Evolutionary conservation across 306 rosid species (phyloP).

Genomic region (Sicyos baderoa): DNA sequence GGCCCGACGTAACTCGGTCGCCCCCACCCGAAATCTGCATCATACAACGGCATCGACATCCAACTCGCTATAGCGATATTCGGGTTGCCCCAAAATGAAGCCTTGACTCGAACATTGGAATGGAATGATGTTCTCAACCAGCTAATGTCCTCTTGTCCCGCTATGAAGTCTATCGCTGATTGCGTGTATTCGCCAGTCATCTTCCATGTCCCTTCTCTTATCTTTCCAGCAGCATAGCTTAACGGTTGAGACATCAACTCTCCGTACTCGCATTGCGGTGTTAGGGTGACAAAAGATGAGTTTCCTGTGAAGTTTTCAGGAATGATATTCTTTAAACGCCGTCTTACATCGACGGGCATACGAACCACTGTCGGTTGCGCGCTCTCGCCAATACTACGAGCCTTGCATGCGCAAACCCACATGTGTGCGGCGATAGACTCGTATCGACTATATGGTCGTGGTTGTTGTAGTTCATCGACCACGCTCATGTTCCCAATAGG

Average conservation of each 20-base stretch:
- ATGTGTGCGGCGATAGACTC: slow-evolving; percentile 41
- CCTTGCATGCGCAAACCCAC: slow-evolving; percentile 55
- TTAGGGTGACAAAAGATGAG: slow-evolving; percentile 33
- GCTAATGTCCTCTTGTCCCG: slow-evolving; percentile 32
- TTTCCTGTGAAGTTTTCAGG: slow-evolving; percentile 50
- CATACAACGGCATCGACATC: slow-evolving; percentile 46
- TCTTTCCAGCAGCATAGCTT: slow-evolving; percentile 41
- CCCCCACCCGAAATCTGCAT: slow-evolving; percentile 64
- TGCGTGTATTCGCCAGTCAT: slow-evolving; percentile 36
- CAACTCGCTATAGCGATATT: slow-evolving; percentile 46
- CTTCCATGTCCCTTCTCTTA: slow-evolving; percentile 46
- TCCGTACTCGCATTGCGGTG: slow-evolving; percentile 34
- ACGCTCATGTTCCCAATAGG: background rate
- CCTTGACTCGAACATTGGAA: slow-evolving; percentile 20
- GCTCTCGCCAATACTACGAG: slow-evolving; percentile 28
- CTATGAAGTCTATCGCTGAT: slow-evolving; percentile 33
- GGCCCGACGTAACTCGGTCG: slow-evolving; percentile 45
- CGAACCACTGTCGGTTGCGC: slow-evolving; percentile 31
- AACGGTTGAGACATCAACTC: slow-evolving; percentile 43
- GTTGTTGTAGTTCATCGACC: slow-evolving; percentile 31
- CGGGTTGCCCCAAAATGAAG: slow-evolving; percentile 16
- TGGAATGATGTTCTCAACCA: slow-evolving; percentile 16
- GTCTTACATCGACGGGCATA: slow-evolving; percentile 34
- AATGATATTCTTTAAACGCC: slow-evolving; percentile 34
- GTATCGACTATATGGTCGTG: slow-evolving; percentile 15